Percentiles rank a stretch among this genome's conserved stretches.
phyloP scores from a whole-genome alignment of 2,329 filamentous ascomycete genomes.

The Canariomyces notabilis region DNA sequence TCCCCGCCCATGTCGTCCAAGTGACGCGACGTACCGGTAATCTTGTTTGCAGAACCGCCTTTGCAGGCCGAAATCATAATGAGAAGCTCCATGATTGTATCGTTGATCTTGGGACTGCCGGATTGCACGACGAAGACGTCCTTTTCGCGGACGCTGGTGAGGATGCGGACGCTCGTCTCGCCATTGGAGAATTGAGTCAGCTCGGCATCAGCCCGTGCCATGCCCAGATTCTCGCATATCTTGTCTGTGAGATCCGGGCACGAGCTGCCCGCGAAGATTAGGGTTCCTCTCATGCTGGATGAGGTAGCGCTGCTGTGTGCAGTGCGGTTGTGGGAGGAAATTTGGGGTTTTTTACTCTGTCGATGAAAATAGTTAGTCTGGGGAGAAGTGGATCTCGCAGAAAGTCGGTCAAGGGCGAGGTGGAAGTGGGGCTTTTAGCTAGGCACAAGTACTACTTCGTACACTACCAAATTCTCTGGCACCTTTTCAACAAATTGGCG shows the following conservation, averaged over 20 bases:
- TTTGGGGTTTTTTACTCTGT: conserved; percentile 11
- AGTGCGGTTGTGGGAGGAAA: conserved; percentile 5
- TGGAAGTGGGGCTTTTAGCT: no score
- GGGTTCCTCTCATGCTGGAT: conserved; percentile 56
- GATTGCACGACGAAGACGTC: conserved; percentile 99
- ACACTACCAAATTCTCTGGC: no score
- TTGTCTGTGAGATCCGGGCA: conserved; percentile 60
- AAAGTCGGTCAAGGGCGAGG: not conserved
- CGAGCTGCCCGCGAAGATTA: conserved; percentile 64
- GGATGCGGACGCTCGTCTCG: conserved; percentile 64
- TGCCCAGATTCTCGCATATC: conserved; percentile 65
- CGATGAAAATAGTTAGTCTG: not conserved
- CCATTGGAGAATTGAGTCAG: conserved; percentile 68
- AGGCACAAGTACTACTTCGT: no score
- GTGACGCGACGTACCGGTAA: conserved; percentile 65
- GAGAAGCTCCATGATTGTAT: conserved; percentile 97
- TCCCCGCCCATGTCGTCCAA: not conserved
- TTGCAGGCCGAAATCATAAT: conserved; percentile 99
- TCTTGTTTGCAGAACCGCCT: conserved; percentile 91
- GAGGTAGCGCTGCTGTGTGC: conserved; percentile 20
- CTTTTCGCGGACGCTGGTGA: conserved; percentile 84
- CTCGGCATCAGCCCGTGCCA: conserved; percentile 59
- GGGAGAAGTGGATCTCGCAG: not conserved
- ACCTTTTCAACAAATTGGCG: no score
- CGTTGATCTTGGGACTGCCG: conserved; percentile 92